Evolutionary conservation across 2,329 filamentous ascomycete species (phyloP).

Genomic region (Septoria petroselini): DNA sequence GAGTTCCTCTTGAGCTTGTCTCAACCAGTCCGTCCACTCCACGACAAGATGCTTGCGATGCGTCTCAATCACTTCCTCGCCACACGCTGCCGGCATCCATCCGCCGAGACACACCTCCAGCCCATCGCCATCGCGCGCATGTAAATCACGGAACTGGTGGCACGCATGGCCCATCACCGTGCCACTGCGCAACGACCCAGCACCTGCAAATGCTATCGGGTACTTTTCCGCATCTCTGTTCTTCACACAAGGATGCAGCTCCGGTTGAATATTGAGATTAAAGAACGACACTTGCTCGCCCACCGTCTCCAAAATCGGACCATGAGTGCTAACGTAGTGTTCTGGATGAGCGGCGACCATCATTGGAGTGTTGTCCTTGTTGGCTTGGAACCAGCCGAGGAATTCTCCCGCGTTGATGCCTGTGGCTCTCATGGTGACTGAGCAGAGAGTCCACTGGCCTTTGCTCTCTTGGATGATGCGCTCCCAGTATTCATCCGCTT

Average conservation of each 20-base stretch:
- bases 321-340: constrained; percentile 14
- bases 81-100: constrained; percentile 9
- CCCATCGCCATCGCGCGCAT: neutral
- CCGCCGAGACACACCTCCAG: constrained; percentile 13
- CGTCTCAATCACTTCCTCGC: constrained; percentile 12
- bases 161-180: constrained; percentile 15
- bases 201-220: constrained; percentile 2
- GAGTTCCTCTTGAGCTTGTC: constrained; percentile 3
- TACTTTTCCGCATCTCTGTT: constrained; percentile 11
- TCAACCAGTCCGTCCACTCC: constrained; percentile 17
- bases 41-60: constrained; percentile 15
- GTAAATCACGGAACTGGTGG: constrained; percentile 16
- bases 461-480: neutral
- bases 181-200: constrained; percentile 9
- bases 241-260: constrained; percentile 3
- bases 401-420: constrained; percentile 5
- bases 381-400: constrained; percentile 13
- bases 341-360: constrained; percentile 16
- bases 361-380: neutral
- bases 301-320: constrained; percentile 9
- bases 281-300: constrained; percentile 9
- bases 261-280: constrained; percentile 5
- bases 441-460: neutral
- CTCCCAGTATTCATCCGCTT: constrained; percentile 7
- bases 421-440: neutral